These are phyloP conservation scores for Termitomyces sp. DNA, from an alignment of 768 basidiomycete species.

Conservation along the genomic window DNA sequence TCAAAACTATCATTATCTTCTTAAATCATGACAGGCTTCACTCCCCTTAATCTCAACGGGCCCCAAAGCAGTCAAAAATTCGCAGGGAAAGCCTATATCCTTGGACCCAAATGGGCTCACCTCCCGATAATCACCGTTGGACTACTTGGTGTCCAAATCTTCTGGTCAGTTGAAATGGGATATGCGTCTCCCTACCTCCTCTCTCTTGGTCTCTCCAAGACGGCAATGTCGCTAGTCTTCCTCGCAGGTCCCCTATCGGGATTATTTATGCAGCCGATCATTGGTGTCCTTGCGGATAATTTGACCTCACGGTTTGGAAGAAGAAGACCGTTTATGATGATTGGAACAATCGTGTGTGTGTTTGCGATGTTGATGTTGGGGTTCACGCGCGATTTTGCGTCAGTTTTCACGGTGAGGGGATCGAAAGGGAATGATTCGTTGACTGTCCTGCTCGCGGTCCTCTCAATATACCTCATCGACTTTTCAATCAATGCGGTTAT, in stretches of 20 bases:
- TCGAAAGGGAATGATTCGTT: slow-evolving; percentile 49
- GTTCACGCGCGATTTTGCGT: slow-evolving; percentile 69
- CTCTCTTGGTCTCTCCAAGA: slow-evolving; percentile 83
- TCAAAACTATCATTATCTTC: neutral
- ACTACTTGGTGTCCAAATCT: slow-evolving; percentile 77
- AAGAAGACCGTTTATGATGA: slow-evolving; percentile 80
- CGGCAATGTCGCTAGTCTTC: slow-evolving; percentile 86
- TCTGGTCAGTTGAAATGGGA: slow-evolving; percentile 95
- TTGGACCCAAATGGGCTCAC: slow-evolving; percentile 64
- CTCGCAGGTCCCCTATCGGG: slow-evolving; percentile 90
- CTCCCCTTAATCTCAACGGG: slow-evolving; percentile 1
- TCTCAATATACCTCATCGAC: slow-evolving; percentile 47
- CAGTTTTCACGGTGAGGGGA: slow-evolving; percentile 32
- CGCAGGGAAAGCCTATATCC: slow-evolving; percentile 48
- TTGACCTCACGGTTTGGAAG: slow-evolving; percentile 82
- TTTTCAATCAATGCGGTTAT: slow-evolving; percentile 67
- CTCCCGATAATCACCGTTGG: slow-evolving; percentile 73
- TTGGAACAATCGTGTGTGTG: slow-evolving; percentile 60
- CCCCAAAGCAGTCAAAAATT: slow-evolving; percentile 7
- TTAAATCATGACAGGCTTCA: slow-evolving; percentile 9
- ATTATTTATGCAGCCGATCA: slow-evolving; percentile 85
- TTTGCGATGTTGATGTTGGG: slow-evolving; percentile 78
- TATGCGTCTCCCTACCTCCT: slow-evolving; percentile 88
- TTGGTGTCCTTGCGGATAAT: slow-evolving; percentile 84
- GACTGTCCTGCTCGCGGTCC: slow-evolving; percentile 74